Evolutionary conservation across 306 rosid genomes (phyloP).

Genomic region (Senna siamea): DNA sequence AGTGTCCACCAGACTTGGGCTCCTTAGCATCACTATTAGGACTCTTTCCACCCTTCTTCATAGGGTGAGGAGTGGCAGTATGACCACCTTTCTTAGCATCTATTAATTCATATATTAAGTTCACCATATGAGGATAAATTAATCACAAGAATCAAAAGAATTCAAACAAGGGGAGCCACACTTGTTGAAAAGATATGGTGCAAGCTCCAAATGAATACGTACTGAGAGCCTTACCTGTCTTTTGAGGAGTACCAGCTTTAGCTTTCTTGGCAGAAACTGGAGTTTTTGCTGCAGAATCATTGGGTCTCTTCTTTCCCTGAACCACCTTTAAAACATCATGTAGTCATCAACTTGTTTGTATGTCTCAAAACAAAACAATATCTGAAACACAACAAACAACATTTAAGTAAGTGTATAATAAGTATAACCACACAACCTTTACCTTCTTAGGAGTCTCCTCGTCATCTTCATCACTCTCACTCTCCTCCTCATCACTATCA

Average conservation of each 20-base stretch:
- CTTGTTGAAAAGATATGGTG: neutral
- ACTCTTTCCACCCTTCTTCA: constrained; percentile 69
- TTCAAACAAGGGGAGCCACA: neutral
- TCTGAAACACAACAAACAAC: neutral
- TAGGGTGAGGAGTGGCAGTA: constrained; percentile 78
- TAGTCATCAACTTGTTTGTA: neutral
- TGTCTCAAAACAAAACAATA: neutral
- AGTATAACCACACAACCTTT: neutral
- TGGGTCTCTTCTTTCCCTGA: constrained; percentile 66
- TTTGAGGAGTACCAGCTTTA: constrained; percentile 67
- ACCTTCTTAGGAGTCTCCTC: constrained; percentile 75
- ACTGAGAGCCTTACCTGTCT: constrained; percentile 57
- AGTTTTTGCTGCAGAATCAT: constrained; percentile 65
- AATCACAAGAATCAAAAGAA: neutral
- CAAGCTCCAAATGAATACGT: neutral
- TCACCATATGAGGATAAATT: neutral
- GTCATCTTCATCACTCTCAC: constrained; percentile 53
- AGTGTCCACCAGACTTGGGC: constrained; percentile 65
- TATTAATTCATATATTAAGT: constrained; percentile 7
- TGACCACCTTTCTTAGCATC: constrained; percentile 76
- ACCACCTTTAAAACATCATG: constrained; percentile 43
- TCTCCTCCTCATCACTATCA: constrained; percentile 49
- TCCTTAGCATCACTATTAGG: constrained; percentile 42
- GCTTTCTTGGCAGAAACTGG: constrained; percentile 73
- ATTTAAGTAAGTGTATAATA: neutral